Base-by-base conservation (phyloP, 1,284 basidiomycete species). In the Ganoderma resinaceum region DNA sequence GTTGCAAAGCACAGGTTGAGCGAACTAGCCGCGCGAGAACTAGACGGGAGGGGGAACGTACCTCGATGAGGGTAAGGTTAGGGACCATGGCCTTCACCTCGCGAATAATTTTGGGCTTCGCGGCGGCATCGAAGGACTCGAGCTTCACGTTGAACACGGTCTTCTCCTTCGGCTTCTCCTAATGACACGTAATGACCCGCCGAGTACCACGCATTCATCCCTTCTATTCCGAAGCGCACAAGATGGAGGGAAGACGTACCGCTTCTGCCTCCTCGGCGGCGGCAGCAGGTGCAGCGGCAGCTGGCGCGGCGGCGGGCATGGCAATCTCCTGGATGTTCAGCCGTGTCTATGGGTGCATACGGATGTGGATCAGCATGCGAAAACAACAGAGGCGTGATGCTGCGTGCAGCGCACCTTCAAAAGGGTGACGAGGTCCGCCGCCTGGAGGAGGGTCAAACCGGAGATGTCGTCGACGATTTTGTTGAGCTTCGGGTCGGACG, bases 101-200 rank as follows among this genome's bases (percentile, higher is more conserved):
- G 76, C 95, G 91, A 79, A 99, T 99, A 76, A 99, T 91, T 86
- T 99, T 99, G 53, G 98, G 95, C 82, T 99, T 99, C 68, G 94
- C 86, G 26, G 89, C 84, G 3, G 95, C 88, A 72, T 97, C 96
- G 77, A 98, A 97, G 69, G 95, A 95, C 79, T 96, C 95, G 57
- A 99, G 87, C 81, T 92, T 97, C 78, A 99, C 91, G 75, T 92
- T 97, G 85, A 99, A 99, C 55, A 97, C 89, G 9, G 97, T 98
- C 91, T 99, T 99, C 84, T 99, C 98, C 84, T 98, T 99, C 62
- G 97, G 97, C 81, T 98, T 98, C 80, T 97, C 96, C 88, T 95
- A 75, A 33, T 38, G 58, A 60, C 35, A 42, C 35, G 35, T 38
- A 60, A 11, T 38, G 37, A 23, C 26, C 57, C 66, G 58, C 55